Conservation (phyloP, 2,329 filamentous ascomycete species). For the Botrytis hyacinthi region DNA sequence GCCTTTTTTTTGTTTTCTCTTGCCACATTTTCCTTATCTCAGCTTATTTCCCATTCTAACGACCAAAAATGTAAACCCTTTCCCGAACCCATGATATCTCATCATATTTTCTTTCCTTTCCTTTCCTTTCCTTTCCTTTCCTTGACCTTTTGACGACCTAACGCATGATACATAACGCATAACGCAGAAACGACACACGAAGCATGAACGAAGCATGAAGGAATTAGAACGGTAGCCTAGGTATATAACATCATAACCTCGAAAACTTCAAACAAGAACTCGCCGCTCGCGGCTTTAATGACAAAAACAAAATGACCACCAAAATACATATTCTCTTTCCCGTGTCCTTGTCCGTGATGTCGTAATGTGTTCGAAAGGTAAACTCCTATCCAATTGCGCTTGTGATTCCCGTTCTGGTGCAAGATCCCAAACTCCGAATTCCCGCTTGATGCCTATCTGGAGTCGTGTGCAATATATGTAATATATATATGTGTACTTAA, state of each 20-base stretch:
- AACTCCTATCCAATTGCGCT: not conserved
- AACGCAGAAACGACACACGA: not conserved
- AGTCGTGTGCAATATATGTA: not conserved
- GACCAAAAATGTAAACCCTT: not conserved
- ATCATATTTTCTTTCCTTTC: not conserved
- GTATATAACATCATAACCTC: not conserved
- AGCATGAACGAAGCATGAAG: not conserved
- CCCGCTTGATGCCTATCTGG: not conserved
- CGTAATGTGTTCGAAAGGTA: not conserved
- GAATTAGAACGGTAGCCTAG: not conserved
- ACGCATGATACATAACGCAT: not conserved
- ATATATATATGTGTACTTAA: not conserved
- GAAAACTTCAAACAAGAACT: not conserved
- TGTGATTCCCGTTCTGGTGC: not conserved
- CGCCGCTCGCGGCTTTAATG: not conserved
- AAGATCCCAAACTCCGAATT: not conserved
- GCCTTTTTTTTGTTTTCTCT: not conserved
- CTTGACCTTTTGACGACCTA: not conserved
- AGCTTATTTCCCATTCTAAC: not conserved
- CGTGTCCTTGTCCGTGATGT: not conserved
- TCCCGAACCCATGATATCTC: not conserved
- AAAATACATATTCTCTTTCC: not conserved
- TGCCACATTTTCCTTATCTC: not conserved
- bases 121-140: not conserved
- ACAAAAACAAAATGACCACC: constrained; percentile 7